Evolutionary conservation across 768 basidiomycete species (phyloP).

Genomic region (Tylopilus intermedius): DNA sequence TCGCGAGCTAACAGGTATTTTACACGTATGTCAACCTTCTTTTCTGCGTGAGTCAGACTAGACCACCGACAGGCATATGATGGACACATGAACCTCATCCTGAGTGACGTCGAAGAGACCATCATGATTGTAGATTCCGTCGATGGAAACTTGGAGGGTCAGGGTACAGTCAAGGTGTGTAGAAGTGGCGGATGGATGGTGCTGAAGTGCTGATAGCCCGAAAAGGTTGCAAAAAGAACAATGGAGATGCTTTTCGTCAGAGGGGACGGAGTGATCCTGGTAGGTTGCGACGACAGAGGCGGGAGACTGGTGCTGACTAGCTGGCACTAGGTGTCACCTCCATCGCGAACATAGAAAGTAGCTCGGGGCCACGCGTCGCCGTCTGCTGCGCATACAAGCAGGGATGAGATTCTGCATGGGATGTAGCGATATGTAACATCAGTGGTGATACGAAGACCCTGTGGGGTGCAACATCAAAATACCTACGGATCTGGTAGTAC

Average conservation of each 20-base stretch:
- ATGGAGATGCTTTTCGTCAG: constrained; percentile 98
- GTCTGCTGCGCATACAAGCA: constrained; percentile 21
- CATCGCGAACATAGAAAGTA: constrained; percentile 46
- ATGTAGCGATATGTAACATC: constrained; percentile 9
- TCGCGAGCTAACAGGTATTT: constrained; percentile 81
- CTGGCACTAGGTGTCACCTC: constrained; percentile 65
- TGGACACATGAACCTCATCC: constrained; percentile 99
- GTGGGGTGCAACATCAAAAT: neutral
- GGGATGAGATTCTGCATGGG: constrained; percentile 1
- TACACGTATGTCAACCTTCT: constrained; percentile 68
- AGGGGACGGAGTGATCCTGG: constrained; percentile 95
- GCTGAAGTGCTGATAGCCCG: neutral
- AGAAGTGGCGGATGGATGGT: neutral
- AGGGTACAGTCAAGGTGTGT: constrained; percentile 62
- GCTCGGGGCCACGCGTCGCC: neutral
- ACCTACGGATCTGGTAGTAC: constrained; percentile 1
- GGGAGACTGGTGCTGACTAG: constrained; percentile 9
- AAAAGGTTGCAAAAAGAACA: constrained; percentile 84
- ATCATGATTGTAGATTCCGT: constrained; percentile 89
- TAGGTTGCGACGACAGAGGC: constrained; percentile 34
- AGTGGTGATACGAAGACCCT: neutral
- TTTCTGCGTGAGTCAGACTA: neutral
- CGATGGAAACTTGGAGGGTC: constrained; percentile 57
- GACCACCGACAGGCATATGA: constrained; percentile 78
- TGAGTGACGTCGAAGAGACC: constrained; percentile 96